Base-by-base conservation (phyloP, 179 eudicot genomes). In the Sideroxylon spinosum region DNA sequence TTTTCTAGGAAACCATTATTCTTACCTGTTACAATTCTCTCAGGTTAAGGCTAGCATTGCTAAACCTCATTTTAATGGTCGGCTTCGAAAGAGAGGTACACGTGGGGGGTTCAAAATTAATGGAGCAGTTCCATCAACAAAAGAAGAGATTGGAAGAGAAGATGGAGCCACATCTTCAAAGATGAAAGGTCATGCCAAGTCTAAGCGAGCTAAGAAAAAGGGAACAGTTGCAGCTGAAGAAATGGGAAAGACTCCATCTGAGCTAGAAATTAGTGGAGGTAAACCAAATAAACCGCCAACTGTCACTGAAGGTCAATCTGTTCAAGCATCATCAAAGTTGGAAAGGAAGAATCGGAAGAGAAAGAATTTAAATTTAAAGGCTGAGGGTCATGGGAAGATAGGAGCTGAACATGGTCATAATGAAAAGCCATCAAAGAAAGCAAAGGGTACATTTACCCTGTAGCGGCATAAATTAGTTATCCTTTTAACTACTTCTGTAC, bases 1-100 rank as follows among this genome's bases (percentile, higher is more conserved):
- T 73, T 56, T 13, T 16, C 16, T 78, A 29, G 62, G 49, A 48
- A 20, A 72, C 16, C 26, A 13, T 63, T 46, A 10, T 59, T 29
- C 61, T 37, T 28, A 69, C 52, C 48, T 53, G 50, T n/a, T 37
- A 56, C 70, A 66, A 26, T 63, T 78, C 50, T 64, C 25, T 75
- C 74, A 84, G 84, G 73, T 84, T 10, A 81, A 64, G 46, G 84
- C 86, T 28, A 70, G 72, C 75, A 74, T 84, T 63, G 86, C 82
- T 32, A 84, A 66, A 77, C 79, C 83, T 68, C 80, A 64, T 46
- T 44, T 9, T 16, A 81, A 81, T 25, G 73, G 78, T 6, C 77
- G 53, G 49, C 65, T 63, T 59, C 79, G 61, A 26, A 84, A 70
- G 56, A 62, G 73, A 64, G 79, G 67, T 53, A 50, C 65, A 68